Evolutionary conservation across 1,284 basidiomycete species (phyloP), one percentile per base, ranked within the genome.

Genomic region (Melampsora abietis-canadensis): DNA sequence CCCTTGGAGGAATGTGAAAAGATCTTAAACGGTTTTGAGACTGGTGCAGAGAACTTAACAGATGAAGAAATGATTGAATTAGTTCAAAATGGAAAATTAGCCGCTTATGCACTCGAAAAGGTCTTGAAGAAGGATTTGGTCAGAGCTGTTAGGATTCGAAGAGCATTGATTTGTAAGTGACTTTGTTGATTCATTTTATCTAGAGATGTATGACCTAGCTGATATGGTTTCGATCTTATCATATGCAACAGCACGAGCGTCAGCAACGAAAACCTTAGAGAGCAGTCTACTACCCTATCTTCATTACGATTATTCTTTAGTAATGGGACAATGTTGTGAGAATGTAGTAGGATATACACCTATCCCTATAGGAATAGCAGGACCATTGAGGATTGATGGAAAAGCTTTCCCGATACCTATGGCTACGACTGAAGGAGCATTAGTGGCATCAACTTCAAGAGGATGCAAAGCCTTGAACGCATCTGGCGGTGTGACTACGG

Each of bases 331-430:
- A 4, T 99, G 96, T 84, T 99, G 96, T 83, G 96, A 99, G 84
- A 99, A 99, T 82, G 96, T 99, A 65, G 88, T 98, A 63, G 96
- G 96, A 27, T 99, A 91, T 82, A 94, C 98, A 83, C 96, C 96
- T 27, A 83, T 99, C 47, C 96, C 96, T 0, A 88, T 98, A 70
- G 96, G 96, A 80, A 91, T 98, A 77, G 96, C 96, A 5, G 96
- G 96, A 6, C 96, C 96, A 2, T 87, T 99, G 65, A 91, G 88
- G 73, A 87, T 99, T 81, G 96, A 99, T 79, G 93, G 92, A 51
- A 85, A 88, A 77, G 83, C 89, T 63, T 88, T 89, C 79, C 95
- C 90, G 66, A 94, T 99, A 78, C 96, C 96, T 19, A 98, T 99
- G 96, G 95, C 96, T 46, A 99, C 96, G 0, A 95, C 96, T 17